phyloP scores from a whole-genome alignment of 495 filamentous ascomycete species.

The Penicillium verhagenii region DNA sequence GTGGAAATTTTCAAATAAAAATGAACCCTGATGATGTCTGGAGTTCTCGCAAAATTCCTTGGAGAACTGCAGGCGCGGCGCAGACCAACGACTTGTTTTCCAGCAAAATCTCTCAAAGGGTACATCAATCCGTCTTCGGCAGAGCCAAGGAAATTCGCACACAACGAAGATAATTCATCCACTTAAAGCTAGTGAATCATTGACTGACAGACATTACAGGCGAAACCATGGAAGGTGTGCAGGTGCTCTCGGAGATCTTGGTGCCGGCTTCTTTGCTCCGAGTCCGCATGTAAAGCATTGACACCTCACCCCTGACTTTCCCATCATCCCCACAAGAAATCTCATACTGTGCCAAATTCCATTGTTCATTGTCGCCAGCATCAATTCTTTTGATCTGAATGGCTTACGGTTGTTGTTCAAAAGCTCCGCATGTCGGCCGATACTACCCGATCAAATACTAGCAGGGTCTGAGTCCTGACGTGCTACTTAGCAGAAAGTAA shows the following conservation, averaged over 20 bases:
- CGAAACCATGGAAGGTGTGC: not conserved
- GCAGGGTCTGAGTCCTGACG: too few relatives aligned
- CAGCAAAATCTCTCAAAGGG: not conserved
- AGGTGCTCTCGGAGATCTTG: not conserved
- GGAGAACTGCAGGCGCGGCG: not conserved
- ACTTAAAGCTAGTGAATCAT: not conserved
- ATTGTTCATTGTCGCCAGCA: not conserved
- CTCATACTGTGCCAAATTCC: not conserved
- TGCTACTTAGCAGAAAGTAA: not conserved
- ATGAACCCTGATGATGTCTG: not conserved
- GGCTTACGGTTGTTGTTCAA: not conserved
- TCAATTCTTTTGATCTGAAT: not conserved
- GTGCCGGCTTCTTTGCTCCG: not conserved
- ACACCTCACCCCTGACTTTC: not conserved
- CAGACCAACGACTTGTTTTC: not conserved
- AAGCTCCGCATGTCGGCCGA: not conserved
- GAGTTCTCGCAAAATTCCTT: not conserved
- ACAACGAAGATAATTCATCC: not conserved
- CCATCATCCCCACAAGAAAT: not conserved
- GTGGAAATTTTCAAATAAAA: not conserved
- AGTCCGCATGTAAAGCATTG: not conserved
- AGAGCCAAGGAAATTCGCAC: not conserved
- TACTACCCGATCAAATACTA: not conserved
- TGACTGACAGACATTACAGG: not conserved
- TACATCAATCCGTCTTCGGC: not conserved